A percentile compares a stretch with the other conserved stretches of the same genome.
Evolutionary conservation across 352 stramenopile genomes (phyloP).

Genomic region (Thalassiosira allenii): DNA sequence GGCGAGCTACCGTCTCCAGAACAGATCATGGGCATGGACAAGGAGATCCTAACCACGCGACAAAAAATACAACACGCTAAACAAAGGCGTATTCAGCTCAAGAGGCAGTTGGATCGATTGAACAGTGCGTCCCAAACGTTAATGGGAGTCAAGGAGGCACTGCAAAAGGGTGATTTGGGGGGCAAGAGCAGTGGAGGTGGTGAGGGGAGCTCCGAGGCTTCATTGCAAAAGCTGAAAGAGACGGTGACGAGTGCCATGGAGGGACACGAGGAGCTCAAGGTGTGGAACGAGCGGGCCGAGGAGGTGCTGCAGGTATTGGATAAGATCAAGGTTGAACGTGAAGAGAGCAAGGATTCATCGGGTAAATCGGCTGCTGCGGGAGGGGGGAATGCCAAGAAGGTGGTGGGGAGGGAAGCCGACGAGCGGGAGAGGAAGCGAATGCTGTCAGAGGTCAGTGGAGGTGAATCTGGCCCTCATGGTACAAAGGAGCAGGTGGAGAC

Average conservation of each 20-base stretch:
- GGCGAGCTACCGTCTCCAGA: slow-evolving; percentile 35
- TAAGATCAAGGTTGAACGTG: slow-evolving; percentile 57
- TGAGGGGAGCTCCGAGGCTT: not conserved
- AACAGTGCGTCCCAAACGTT: slow-evolving; percentile 28
- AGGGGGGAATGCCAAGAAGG: not conserved
- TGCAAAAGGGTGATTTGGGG: slow-evolving; percentile 19
- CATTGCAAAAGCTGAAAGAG: slow-evolving; percentile 36
- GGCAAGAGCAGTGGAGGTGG: not conserved
- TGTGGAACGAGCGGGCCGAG: slow-evolving; percentile 49
- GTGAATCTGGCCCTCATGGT: slow-evolving; percentile 1
- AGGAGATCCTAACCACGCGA: slow-evolving; percentile 44
- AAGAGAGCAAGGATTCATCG: slow-evolving; percentile 3
- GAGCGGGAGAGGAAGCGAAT: slow-evolving; percentile 46
- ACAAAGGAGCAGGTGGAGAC: slow-evolving; percentile 30
- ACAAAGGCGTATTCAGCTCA: slow-evolving; percentile 36
- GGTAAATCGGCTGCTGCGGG: not conserved
- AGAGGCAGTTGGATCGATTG: slow-evolving; percentile 35
- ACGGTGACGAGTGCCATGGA: slow-evolving; percentile 46
- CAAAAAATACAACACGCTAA: slow-evolving; percentile 45
- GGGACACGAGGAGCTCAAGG: slow-evolving; percentile 54
- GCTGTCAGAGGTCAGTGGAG: slow-evolving; percentile 25
- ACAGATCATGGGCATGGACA: slow-evolving; percentile 52
- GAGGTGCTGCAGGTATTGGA: slow-evolving; percentile 59
- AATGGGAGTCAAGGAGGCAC: slow-evolving; percentile 21
- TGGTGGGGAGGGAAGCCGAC: slow-evolving; percentile 42